Conservation (phyloP, 2,329 filamentous ascomycete genomes). For the Aspergillus awamori region DNA sequence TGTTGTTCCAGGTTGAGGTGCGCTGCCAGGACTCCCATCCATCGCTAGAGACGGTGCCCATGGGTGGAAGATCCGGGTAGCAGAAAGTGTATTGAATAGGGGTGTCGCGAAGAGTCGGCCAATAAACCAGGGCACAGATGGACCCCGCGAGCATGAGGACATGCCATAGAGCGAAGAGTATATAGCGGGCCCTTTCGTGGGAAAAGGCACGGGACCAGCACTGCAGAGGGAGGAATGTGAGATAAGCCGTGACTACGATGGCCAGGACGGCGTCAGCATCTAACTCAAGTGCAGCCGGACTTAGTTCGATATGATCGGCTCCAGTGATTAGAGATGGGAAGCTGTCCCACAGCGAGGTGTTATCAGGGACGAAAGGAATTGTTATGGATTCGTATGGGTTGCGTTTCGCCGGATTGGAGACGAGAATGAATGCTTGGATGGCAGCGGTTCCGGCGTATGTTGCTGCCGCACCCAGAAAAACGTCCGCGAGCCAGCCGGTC, state of each 20-base stretch:
- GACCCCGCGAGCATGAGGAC: slow-evolving; percentile 35
- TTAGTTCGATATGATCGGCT: slow-evolving; percentile 22
- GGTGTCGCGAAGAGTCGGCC: slow-evolving; percentile 18
- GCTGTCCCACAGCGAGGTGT: slow-evolving; percentile 10
- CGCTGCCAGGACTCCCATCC: slow-evolving; percentile 31
- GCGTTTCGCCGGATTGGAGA: slow-evolving; percentile 21
- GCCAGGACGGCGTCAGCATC: slow-evolving; percentile 38
- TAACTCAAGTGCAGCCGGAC: slow-evolving; percentile 35
- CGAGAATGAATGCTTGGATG: slow-evolving; percentile 36
- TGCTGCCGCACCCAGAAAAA: slow-evolving; percentile 37
- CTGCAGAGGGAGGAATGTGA: slow-evolving; percentile 38
- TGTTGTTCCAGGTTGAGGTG: slow-evolving; percentile 33
- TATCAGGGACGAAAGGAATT: slow-evolving; percentile 28
- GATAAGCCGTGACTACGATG: slow-evolving; percentile 38
- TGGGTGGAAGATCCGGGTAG: slow-evolving; percentile 30
- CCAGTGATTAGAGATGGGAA: slow-evolving; percentile 30
- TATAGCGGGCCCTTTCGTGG: slow-evolving; percentile 29
- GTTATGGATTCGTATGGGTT: slow-evolving; percentile 21
- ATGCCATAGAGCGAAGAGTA: slow-evolving; percentile 36
- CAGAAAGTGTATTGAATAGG: slow-evolving; percentile 37
- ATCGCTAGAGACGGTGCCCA: slow-evolving; percentile 25
- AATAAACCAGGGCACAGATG: slow-evolving; percentile 33
- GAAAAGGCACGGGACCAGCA: slow-evolving; percentile 36
- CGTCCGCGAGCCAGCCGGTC: slow-evolving; percentile 36
- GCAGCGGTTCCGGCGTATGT: slow-evolving; percentile 38